Conservation (phyloP, 768 basidiomycete genomes). For the Leccinellum albellum region DNA sequence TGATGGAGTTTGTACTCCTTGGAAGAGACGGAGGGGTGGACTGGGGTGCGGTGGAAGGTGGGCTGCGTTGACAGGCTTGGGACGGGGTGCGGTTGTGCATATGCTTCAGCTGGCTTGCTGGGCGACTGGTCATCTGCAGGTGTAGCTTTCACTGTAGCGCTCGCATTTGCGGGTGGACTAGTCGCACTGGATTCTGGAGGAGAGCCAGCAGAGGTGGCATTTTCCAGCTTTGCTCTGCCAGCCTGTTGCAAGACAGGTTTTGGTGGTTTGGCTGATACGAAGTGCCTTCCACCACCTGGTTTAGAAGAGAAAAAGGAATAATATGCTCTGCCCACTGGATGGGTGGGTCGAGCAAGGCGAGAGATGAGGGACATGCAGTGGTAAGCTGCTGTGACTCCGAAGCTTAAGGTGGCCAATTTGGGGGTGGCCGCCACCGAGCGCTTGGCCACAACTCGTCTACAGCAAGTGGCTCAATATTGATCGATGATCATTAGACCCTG, state of each 20-base stretch:
- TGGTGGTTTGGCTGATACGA: conserved; percentile 68
- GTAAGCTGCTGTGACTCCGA: neutral
- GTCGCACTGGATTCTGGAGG: conserved; percentile 27
- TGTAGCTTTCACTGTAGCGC: conserved; percentile 12
- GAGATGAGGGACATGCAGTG: conserved; percentile 47
- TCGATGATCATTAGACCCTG: no score
- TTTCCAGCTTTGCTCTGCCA: conserved; percentile 38
- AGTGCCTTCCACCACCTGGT: conserved; percentile 69
- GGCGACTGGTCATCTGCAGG: conserved; percentile 27
- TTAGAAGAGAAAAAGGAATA: conserved; percentile 81
- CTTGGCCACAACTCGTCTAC: neutral
- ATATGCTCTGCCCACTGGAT: conserved; percentile 54
- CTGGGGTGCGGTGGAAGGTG: conserved; percentile 12
- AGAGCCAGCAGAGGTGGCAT: conserved; percentile 34
- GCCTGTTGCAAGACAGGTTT: conserved; percentile 39
- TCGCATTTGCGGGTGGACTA: conserved; percentile 14
- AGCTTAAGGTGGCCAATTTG: neutral
- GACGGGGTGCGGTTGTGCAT: conserved; percentile 15
- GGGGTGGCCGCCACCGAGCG: neutral
- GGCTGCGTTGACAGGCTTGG: conserved; percentile 2
- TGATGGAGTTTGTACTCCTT: conserved; percentile 78
- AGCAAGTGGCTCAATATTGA: neutral
- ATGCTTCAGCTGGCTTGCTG: conserved; percentile 22
- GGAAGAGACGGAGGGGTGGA: conserved; percentile 56
- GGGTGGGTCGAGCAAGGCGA: conserved; percentile 46